phyloP scores from a whole-genome alignment of 331 rosid species.

The Phaseolus coccineus region DNA sequence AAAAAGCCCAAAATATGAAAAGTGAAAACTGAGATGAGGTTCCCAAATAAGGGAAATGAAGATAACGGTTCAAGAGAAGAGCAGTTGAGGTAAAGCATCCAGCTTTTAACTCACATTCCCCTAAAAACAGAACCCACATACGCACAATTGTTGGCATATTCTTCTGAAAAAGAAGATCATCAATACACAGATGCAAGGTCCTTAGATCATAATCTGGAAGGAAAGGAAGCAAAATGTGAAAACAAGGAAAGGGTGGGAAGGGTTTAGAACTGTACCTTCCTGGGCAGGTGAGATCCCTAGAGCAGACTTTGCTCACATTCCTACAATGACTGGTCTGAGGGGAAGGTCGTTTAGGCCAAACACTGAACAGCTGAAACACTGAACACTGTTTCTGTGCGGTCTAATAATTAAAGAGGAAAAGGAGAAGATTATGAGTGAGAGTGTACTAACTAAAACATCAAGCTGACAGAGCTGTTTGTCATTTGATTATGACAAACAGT shows the following conservation, averaged over 20 bases:
- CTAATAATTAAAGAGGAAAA: background rate
- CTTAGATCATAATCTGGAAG: constrained; percentile 18
- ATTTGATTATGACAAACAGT: background rate
- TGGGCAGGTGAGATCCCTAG: constrained; percentile 8
- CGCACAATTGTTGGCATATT: constrained; percentile 32
- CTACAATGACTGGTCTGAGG: background rate
- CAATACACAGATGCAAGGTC: background rate
- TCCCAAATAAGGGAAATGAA: constrained; percentile 14
- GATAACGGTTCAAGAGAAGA: background rate
- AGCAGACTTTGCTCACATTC: constrained; percentile 13
- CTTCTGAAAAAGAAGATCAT: constrained; percentile 34
- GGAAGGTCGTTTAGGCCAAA: background rate
- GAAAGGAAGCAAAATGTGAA: constrained; percentile 19
- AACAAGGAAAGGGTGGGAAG: background rate
- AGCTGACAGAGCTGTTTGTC: background rate
- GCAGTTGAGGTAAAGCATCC: constrained; percentile 21
- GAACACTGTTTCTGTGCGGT: background rate
- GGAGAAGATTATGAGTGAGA: background rate
- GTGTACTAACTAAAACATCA: background rate
- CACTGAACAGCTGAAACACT: no score
- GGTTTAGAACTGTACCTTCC: constrained; percentile 23
- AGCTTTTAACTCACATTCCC: background rate
- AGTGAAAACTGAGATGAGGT: constrained; percentile 10
- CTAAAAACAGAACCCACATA: constrained; percentile 7
- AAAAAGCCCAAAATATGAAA: background rate